Conservation (phyloP, 2,329 filamentous ascomycete genomes). For the Emericellopsis atlantica region DNA sequence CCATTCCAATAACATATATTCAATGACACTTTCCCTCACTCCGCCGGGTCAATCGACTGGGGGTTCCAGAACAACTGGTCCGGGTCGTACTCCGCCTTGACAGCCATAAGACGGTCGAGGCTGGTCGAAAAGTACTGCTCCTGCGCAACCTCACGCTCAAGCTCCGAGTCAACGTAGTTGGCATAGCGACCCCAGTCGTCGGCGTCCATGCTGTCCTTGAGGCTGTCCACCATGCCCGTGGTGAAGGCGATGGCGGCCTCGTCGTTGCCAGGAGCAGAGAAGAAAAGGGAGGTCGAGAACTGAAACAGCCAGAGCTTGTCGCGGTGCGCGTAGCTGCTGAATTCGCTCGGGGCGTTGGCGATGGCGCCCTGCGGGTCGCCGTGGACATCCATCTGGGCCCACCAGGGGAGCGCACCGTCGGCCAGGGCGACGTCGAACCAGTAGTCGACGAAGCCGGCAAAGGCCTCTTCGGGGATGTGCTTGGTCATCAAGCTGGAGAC, state of each 20-base stretch:
- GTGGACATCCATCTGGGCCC: slow-evolving; percentile 13
- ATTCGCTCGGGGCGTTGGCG: slow-evolving; percentile 9
- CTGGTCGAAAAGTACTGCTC: slow-evolving; percentile 32
- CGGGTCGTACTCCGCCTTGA: slow-evolving; percentile 27
- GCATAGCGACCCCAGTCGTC: slow-evolving; percentile 33
- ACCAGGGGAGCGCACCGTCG: slow-evolving; percentile 2
- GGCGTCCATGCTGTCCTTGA: slow-evolving; percentile 20
- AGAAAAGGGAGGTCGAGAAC: slow-evolving; percentile 14
- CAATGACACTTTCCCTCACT: no score
- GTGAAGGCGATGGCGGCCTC: slow-evolving; percentile 16
- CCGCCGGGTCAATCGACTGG: slow-evolving; percentile 3
- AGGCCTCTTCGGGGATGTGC: slow-evolving; percentile 3
- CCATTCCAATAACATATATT: no score
- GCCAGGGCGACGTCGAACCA: neutral
- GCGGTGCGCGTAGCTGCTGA: slow-evolving; percentile 24
- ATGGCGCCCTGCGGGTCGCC: slow-evolving; percentile 23
- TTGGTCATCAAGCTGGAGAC: slow-evolving; percentile 8
- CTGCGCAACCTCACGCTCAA: slow-evolving; percentile 32
- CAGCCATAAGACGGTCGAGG: slow-evolving; percentile 18
- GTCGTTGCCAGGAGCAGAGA: slow-evolving; percentile 9
- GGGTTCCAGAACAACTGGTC: slow-evolving; percentile 19
- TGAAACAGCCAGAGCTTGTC: slow-evolving; percentile 37
- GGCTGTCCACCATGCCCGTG: slow-evolving; percentile 25
- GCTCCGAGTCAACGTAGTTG: slow-evolving; percentile 38
- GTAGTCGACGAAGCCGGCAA: slow-evolving; percentile 4